Evolutionary conservation across 225 moss, liverwort and hornwort genomes (phyloP), one percentile per base, ranked within the genome.

Genomic region (Ulota crispa): DNA sequence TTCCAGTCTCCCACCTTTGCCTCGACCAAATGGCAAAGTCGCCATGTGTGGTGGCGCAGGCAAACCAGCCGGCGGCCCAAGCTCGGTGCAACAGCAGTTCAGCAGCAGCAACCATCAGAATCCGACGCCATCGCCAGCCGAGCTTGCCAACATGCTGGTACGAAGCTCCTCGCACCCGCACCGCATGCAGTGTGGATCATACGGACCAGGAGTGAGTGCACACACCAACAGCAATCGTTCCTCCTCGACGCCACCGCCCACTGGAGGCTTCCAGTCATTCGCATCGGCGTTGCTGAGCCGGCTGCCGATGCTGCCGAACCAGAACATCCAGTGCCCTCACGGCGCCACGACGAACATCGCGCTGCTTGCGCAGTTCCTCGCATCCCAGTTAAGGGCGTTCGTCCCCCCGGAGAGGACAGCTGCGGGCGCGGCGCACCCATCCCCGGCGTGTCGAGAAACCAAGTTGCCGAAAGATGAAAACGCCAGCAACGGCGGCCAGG

Each of bases 91-190:
- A 31, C 56, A 61, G 34, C 80, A 80, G 62, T 80, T 77, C 76
- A 18, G 78, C 66, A 84, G 56, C 59, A 34, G 14, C 23, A 15
- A 24, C 24, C 65, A 45, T 28, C 42, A 28, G 9, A 72, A 26
- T 18, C 74, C 87, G 0, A 89, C 97, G 9, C 95, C 92, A 1
- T 93, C 92, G 76, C 95, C 93, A 2, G 97, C 93, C 23, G 93
- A 93, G 86, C 93, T 97, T 32, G 97, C 95, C 16, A 92, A 94
- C 45, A 92, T 93, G 83, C 88, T 95, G 0, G 92, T 95, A 12
- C 85, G 92, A 32, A 93, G 97, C 60, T 92, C 96, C 2, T 89
- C 93, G 60, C 61, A 82, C 41, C 82, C 81, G 0, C 85, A 85
- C 15, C 59, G 86, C 41, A 77, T 77, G 87, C 72, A 70, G 13